Base-by-base conservation (phyloP, 228 moss, liverwort and hornwort genomes). In the Sphagnum magellanicum region DNA sequence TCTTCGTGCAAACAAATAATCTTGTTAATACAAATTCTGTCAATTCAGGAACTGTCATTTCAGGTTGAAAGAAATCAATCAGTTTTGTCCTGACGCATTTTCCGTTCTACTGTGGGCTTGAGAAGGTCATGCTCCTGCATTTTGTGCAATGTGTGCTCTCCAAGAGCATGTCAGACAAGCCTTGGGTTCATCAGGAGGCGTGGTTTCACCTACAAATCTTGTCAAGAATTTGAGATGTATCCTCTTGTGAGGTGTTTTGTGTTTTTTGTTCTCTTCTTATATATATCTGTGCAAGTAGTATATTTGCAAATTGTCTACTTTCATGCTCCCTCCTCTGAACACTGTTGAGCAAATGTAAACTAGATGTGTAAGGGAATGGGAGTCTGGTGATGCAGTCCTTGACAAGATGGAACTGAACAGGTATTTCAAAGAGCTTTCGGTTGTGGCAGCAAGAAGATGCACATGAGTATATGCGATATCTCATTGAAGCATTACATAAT, bases 401-500 rank as follows among this genome's bases (percentile, higher is more conserved):
- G 69, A 91, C 79, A 50, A 49, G 8, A 55, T 72, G 16, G 7
- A 55, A 32, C 32, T 32, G 32, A 16, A 8, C 68, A 93, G 90
- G 75, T 32, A 87, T 90, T 13, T 93, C 88, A 50, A 84, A 88
- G 69, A 84, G 77, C 50, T 93, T 93, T 61, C 74, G 75, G 16
- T 82, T 87, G 78, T 90, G 92, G 77, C 79, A 79, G 65, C 92
- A 93, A 79, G 92, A 93, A 83, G 92, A 93, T 79, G 90, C 90
- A 48, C 92, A 93, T 53, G 90, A 93, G 67, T 93, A 93, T 16
- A 88, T 93, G 90, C 84, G 88, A 59, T 88, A 88, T 61, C 66
- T 93, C 7, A 71, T 93, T 48, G 92, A 93, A 50, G 90, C 92
- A 48, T 48, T 93, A 73, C 90, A 90, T 69, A 88, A 93, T 69